Conservation (phyloP, 192 early-diverging fungal genomes). For the Glomus cerebriforme region DNA sequence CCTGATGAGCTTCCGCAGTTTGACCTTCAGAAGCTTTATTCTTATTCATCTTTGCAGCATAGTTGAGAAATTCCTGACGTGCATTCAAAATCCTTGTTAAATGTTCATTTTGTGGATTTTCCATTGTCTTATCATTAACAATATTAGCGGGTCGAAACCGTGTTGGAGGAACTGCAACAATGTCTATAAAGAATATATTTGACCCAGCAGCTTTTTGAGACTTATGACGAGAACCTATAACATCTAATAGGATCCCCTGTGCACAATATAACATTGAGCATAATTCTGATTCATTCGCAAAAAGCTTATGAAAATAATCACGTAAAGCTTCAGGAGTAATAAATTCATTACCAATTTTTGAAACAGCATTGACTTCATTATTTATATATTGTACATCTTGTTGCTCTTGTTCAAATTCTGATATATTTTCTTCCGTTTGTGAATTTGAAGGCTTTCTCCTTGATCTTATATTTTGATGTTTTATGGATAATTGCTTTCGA, state of each 20-base stretch:
- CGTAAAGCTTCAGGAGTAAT: slow-evolving; percentile 81
- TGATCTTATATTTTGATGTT: slow-evolving; percentile 41
- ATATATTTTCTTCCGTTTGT: slow-evolving; percentile 25
- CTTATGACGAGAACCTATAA: too few relatives aligned
- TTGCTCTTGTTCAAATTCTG: slow-evolving; percentile 47
- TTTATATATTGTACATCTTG: slow-evolving; percentile 46
- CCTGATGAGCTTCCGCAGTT: slow-evolving; percentile 33
- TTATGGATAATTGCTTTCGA: slow-evolving; percentile 68
- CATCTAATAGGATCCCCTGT: slow-evolving; percentile 47
- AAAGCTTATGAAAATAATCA: slow-evolving; percentile 75
- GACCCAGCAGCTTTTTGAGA: slow-evolving; percentile 49
- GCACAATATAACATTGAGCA: slow-evolving; percentile 82
- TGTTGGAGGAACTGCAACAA: slow-evolving; percentile 87
- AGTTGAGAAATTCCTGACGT: slow-evolving; percentile 58
- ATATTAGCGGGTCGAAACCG: slow-evolving; percentile 92
- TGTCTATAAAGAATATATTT: slow-evolving; percentile 94
- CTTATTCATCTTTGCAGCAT: slow-evolving; percentile 49
- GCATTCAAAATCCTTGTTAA: slow-evolving; percentile 83
- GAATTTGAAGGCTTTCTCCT: slow-evolving; percentile 18
- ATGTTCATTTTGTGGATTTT: slow-evolving; percentile 94
- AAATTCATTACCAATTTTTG: slow-evolving; percentile 46
- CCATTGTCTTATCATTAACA: slow-evolving; percentile 86
- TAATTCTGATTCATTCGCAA: slow-evolving; percentile 73
- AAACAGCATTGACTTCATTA: slow-evolving; percentile 38
- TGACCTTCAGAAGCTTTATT: slow-evolving; percentile 30